These are phyloP conservation scores for Scheffersomyces coipomensis DNA, from an alignment of 805 yeast genomes.

Conservation along the genomic window DNA sequence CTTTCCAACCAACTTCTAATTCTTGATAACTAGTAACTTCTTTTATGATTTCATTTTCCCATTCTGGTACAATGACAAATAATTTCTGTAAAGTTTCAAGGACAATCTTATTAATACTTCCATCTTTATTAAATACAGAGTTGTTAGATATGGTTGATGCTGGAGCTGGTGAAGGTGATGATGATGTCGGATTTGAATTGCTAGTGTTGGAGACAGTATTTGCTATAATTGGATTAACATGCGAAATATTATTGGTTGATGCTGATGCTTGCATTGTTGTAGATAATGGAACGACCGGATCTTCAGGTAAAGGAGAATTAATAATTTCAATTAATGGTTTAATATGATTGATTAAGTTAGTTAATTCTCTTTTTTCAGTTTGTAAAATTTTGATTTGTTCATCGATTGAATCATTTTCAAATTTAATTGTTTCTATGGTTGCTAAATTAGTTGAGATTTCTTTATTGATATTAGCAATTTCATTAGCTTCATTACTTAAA, in stretches of 20 bases:
- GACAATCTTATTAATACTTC: conserved; percentile 22
- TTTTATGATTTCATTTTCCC: conserved; percentile 29
- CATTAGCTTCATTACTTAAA: conserved; percentile 20
- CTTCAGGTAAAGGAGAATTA: conserved; percentile 7
- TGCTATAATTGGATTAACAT: not conserved
- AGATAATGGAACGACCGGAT: not conserved
- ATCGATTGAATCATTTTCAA: conserved; percentile 23
- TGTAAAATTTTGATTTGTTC: conserved; percentile 18
- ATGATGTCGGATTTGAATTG: conserved; percentile 1
- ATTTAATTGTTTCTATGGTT: conserved; percentile 17
- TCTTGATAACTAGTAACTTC: conserved; percentile 24
- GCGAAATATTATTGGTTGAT: not conserved
- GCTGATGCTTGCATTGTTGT: not conserved
- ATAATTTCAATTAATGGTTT: conserved; percentile 24
- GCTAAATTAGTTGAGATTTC: conserved; percentile 10
- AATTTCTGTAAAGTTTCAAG: conserved; percentile 24
- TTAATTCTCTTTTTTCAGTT: conserved; percentile 22
- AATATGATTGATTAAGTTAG: conserved; percentile 13
- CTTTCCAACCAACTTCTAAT: conserved; percentile 30
- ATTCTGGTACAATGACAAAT: conserved; percentile 27
- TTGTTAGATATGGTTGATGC: not conserved
- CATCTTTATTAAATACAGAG: conserved; percentile 28
- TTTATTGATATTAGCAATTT: conserved; percentile 17
- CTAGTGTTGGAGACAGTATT: conserved; percentile 1
- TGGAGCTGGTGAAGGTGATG: conserved; percentile 3